phyloP scores from a whole-genome alignment of 768 basidiomycete genomes.

The Amanita pseudoporphyria region DNA sequence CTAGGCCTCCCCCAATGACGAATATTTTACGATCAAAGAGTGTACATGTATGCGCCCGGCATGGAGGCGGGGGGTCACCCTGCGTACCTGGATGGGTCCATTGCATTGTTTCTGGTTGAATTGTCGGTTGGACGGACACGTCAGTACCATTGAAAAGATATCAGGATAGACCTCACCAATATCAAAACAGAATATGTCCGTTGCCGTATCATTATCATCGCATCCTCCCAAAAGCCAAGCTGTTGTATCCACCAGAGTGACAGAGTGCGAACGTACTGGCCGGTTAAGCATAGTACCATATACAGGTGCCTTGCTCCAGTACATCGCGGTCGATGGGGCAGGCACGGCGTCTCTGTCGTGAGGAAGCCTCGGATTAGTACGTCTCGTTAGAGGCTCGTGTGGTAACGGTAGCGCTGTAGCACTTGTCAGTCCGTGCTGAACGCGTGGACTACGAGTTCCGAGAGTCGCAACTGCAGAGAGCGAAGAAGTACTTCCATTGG shows the following conservation, averaged over 20 bases:
- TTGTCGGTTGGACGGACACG: conserved; percentile 1
- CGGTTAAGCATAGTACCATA: conserved; percentile 59
- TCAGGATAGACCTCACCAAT: conserved; percentile 39
- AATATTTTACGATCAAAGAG: conserved; percentile 73
- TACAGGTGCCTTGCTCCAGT: conserved; percentile 80
- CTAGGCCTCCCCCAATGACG: conserved; percentile 83
- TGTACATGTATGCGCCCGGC: conserved; percentile 83
- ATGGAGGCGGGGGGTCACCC: conserved; percentile 76
- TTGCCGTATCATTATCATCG: conserved; percentile 66
- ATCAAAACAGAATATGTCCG: conserved; percentile 80
- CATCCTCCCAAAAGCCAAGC: conserved; percentile 90
- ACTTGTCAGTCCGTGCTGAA: neutral
- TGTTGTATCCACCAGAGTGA: conserved; percentile 71
- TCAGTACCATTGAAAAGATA: neutral
- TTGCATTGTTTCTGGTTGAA: conserved; percentile 66
- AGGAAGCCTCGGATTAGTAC: conserved; percentile 48
- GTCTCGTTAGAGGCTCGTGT: conserved; percentile 21
- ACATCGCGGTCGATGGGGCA: conserved; percentile 68
- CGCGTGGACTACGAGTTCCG: conserved; percentile 2
- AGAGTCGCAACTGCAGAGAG: conserved; percentile 6
- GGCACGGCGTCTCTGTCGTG: conserved; percentile 48
- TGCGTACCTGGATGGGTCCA: conserved; percentile 73
- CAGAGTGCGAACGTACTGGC: conserved; percentile 73
- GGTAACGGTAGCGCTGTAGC: neutral
- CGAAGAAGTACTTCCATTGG: conserved; percentile 8